phyloP scores from a whole-genome alignment of 768 basidiomycete species.

The Termitomyces sp. region DNA sequence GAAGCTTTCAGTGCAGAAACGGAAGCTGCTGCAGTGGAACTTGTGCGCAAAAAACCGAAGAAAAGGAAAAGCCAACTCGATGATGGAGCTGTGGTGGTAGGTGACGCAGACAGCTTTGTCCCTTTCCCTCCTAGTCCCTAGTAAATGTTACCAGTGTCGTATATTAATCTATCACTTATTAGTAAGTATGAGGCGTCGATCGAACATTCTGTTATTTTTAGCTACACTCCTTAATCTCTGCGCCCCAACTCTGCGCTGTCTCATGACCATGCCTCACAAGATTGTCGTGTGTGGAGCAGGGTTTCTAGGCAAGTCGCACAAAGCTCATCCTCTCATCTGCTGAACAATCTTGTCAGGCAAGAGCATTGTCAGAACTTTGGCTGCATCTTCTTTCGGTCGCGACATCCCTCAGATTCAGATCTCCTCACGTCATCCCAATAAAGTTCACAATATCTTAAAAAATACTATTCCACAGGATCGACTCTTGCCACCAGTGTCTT shows the following conservation, averaged over 20 bases:
- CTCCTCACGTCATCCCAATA: constrained; percentile 56
- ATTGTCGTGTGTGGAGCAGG: constrained; percentile 54
- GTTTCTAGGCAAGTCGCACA: constrained; percentile 49
- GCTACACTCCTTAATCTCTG: neutral
- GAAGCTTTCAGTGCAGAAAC: constrained; percentile 16
- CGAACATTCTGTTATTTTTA: neutral
- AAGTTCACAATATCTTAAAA: constrained; percentile 31
- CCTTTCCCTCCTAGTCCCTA: constrained; percentile 18
- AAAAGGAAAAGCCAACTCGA: constrained; percentile 26
- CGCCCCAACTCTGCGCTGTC: too few species aligned
- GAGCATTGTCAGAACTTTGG: constrained; percentile 55
- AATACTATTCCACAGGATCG: constrained; percentile 28
- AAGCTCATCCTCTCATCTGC: neutral
- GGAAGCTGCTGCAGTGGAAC: constrained; percentile 6
- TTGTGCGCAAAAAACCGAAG: constrained; percentile 16
- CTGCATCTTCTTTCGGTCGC: constrained; percentile 27
- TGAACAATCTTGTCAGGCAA: constrained; percentile 20
- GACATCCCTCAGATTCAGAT: constrained; percentile 45
- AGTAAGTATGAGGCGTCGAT: neutral
- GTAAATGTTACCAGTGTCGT: neutral
- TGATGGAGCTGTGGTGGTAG: constrained; percentile 36
- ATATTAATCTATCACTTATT: neutral
- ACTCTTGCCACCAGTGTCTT: constrained; percentile 38
- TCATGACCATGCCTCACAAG: constrained; percentile 24
- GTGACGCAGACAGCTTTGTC: constrained; percentile 31